These are phyloP conservation scores for Galerina sulciceps DNA, from an alignment of 768 basidiomycete species.

Conservation along the genomic window DNA sequence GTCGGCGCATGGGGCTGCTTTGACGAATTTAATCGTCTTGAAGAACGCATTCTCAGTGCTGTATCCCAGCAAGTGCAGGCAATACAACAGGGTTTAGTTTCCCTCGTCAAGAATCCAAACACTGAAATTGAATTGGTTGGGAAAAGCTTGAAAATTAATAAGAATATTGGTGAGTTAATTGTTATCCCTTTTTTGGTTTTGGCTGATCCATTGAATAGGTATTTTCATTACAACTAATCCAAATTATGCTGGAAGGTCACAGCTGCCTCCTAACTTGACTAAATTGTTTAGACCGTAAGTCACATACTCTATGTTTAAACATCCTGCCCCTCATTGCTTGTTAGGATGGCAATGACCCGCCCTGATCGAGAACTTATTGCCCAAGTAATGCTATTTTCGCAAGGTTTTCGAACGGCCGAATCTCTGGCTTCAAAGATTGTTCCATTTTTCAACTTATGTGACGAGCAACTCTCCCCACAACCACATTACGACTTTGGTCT, in stretches of 20 bases:
- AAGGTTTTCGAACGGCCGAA: slow-evolving; percentile 98
- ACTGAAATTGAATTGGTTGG: slow-evolving; percentile 95
- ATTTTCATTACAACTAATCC: slow-evolving; percentile 99
- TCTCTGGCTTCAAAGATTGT: slow-evolving; percentile 98
- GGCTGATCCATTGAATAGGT: slow-evolving; percentile 45
- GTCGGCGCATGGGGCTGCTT: slow-evolving; percentile 99
- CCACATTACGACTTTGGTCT: slow-evolving; percentile 99
- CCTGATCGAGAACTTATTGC: slow-evolving; percentile 98
- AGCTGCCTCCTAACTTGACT: slow-evolving; percentile 83
- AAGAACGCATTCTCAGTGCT: slow-evolving; percentile 96
- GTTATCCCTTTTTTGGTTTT: not conserved
- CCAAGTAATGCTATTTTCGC: slow-evolving; percentile 99
- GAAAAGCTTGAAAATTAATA: slow-evolving; percentile 90
- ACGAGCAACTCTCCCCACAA: slow-evolving; percentile 95
- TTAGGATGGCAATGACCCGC: slow-evolving; percentile 97
- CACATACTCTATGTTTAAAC: not conserved
- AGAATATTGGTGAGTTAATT: slow-evolving; percentile 75
- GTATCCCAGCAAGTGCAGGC: slow-evolving; percentile 99
- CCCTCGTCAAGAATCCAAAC: slow-evolving; percentile 80
- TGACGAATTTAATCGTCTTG: slow-evolving; percentile 97
- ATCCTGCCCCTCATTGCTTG: slow-evolving; percentile 5
- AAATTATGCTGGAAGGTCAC: slow-evolving; percentile 96
- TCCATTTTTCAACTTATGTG: slow-evolving; percentile 98
- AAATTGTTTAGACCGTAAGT: slow-evolving; percentile 92
- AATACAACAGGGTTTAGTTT: slow-evolving; percentile 94